phyloP scores from a whole-genome alignment of 345 rosid species.

The Kandelia obovata region DNA sequence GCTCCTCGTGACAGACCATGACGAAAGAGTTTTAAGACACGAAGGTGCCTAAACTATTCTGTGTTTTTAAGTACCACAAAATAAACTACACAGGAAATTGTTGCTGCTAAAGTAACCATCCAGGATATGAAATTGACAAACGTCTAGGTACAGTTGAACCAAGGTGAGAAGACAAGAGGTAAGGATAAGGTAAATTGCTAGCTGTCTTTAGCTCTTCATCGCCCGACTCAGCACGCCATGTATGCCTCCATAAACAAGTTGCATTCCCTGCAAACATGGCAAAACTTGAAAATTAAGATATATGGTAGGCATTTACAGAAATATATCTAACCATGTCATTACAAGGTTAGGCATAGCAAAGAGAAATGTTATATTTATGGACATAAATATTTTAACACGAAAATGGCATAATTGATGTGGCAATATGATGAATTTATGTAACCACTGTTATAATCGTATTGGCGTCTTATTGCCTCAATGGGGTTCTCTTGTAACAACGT shows the following conservation, averaged over 20 bases:
- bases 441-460: too few relatives aligned
- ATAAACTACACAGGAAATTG: slow-evolving; percentile 2
- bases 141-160: slow-evolving; percentile 10
- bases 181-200: background rate
- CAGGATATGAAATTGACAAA: slow-evolving; percentile 16
- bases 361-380: background rate
- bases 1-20: too few relatives aligned
- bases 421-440: too few relatives aligned
- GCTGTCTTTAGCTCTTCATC: slow-evolving; percentile 5
- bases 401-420: background rate
- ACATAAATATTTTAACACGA: background rate
- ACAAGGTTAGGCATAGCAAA: too few relatives aligned
- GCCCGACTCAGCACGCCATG: background rate
- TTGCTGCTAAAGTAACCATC: slow-evolving; percentile 9
- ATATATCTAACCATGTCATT: too few relatives aligned
- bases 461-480: too few relatives aligned
- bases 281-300: background rate
- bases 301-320: too few relatives aligned
- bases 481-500: too few relatives aligned
- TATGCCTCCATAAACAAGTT: background rate
- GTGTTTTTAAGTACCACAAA: too few relatives aligned
- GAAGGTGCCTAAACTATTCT: too few relatives aligned
- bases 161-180: slow-evolving; percentile 5
- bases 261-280: background rate
- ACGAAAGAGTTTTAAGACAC: too few relatives aligned